Percentiles rank a stretch among this genome's conserved stretches.
Evolutionary conservation across 805 yeast species (phyloP).

Genomic region (Metschnikowia baotianmanensis): DNA sequence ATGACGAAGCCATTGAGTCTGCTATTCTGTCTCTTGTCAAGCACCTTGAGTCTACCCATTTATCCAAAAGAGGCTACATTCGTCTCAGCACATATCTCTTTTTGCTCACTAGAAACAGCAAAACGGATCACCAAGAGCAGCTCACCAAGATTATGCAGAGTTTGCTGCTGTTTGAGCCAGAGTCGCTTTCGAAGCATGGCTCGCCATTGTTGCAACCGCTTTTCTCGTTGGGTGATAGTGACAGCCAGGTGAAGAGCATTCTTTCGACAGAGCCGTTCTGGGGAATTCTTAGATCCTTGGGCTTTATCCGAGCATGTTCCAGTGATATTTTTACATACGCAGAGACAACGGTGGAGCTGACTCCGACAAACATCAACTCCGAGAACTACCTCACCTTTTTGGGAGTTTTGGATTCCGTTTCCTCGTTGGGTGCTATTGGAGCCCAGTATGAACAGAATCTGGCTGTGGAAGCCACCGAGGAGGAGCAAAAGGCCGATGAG

Average conservation of each 20-base stretch:
- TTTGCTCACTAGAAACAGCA: conserved; percentile 41
- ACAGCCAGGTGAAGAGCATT: conserved; percentile 36
- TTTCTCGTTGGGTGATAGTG: conserved; percentile 45
- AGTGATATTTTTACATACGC: conserved; percentile 47
- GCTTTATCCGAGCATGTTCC: conserved; percentile 44
- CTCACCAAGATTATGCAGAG: conserved; percentile 21
- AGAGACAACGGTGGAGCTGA: conserved; percentile 35
- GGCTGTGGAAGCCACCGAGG: conserved; percentile 28
- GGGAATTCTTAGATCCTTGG: conserved; percentile 50
- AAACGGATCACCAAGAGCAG: conserved; percentile 13
- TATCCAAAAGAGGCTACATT: conserved; percentile 32
- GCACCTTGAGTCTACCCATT: conserved; percentile 16
- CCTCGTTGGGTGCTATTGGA: conserved; percentile 78
- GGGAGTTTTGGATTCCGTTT: conserved; percentile 74
- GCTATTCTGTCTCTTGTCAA: conserved; percentile 15
- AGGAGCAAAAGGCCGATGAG: conserved; percentile 44
- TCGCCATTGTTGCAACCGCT: conserved; percentile 45
- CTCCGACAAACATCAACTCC: conserved; percentile 39
- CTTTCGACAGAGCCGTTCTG: conserved; percentile 46
- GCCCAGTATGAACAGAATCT: conserved; percentile 64
- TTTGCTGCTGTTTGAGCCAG: conserved; percentile 34
- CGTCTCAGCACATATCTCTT: conserved; percentile 54
- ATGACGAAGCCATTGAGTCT: conserved; percentile 20
- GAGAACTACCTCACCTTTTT: conserved; percentile 61
- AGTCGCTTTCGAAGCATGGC: conserved; percentile 45